Percentiles rank a stretch among this genome's conserved stretches.
Evolutionary conservation across 73 alveolate genomes (phyloP).

Genomic region (Durusdinium trenchii): DNA sequence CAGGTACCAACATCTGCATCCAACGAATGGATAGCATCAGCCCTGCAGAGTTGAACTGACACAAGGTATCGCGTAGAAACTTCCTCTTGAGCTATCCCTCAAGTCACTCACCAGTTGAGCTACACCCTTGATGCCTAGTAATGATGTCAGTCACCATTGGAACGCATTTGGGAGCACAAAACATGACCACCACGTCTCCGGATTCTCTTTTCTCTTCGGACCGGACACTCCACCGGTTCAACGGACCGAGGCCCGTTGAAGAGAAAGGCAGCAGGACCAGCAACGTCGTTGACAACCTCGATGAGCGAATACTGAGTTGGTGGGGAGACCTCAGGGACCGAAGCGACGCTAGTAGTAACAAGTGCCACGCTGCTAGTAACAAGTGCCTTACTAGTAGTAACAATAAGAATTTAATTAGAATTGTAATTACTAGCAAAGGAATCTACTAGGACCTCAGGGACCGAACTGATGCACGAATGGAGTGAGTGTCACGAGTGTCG

Average conservation of each 20-base stretch:
- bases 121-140: background rate
- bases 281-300: slow-evolving; percentile 85
- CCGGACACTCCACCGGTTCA: background rate
- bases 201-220: background rate
- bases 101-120: background rate
- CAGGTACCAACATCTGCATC: no score
- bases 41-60: no score
- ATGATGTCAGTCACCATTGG: background rate
- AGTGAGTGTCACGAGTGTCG: background rate
- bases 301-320: slow-evolving; percentile 85
- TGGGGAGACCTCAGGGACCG: background rate
- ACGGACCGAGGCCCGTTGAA: background rate
- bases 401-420: no score
- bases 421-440: background rate
- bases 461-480: background rate
- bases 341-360: background rate
- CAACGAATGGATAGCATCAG: no score
- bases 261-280: slow-evolving; percentile 60
- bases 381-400: no score
- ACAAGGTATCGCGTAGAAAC: background rate
- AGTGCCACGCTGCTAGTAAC: no score
- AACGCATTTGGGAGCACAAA: background rate
- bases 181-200: background rate
- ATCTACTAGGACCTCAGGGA: background rate
- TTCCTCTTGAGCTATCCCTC: background rate